Percentiles rank a stretch among this genome's conserved stretches.
Conservation (phyloP, 768 basidiomycete species). For the Serendipita sp. region DNA sequence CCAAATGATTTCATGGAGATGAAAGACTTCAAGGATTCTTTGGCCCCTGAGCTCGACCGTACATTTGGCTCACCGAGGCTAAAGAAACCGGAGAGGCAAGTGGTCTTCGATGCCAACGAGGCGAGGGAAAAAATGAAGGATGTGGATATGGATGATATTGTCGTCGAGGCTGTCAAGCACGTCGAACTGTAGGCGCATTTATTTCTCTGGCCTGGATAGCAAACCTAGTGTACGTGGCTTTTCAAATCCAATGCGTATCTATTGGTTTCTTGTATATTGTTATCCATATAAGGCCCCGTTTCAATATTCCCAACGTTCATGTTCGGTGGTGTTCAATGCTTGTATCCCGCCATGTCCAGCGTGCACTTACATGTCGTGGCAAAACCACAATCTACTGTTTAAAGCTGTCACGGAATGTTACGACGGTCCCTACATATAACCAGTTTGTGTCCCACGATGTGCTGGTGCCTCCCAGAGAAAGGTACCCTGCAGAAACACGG, state of each 20-base stretch:
- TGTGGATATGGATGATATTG: not conserved
- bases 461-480: too few relatives aligned
- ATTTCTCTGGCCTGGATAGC: not conserved
- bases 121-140: not conserved
- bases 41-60: not conserved
- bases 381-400: not conserved
- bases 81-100: not conserved
- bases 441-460: too few relatives aligned
- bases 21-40: not conserved
- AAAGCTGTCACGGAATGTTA: too few relatives aligned
- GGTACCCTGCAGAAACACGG: too few relatives aligned
- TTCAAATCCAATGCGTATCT: too few relatives aligned
- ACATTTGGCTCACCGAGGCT: not conserved
- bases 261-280: too few relatives aligned
- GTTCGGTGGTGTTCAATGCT: not conserved
- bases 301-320: not conserved
- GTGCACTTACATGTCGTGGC: not conserved
- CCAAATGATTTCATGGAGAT: not conserved
- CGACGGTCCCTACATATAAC: too few relatives aligned
- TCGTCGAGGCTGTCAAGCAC: not conserved
- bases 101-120: not conserved
- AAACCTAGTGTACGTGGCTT: too few relatives aligned
- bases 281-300: not conserved
- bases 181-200: not conserved
- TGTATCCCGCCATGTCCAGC: not conserved